These are phyloP conservation scores for Colletotrichum destructivum DNA, from an alignment of 2,329 filamentous ascomycete genomes.

Conservation along the genomic window DNA sequence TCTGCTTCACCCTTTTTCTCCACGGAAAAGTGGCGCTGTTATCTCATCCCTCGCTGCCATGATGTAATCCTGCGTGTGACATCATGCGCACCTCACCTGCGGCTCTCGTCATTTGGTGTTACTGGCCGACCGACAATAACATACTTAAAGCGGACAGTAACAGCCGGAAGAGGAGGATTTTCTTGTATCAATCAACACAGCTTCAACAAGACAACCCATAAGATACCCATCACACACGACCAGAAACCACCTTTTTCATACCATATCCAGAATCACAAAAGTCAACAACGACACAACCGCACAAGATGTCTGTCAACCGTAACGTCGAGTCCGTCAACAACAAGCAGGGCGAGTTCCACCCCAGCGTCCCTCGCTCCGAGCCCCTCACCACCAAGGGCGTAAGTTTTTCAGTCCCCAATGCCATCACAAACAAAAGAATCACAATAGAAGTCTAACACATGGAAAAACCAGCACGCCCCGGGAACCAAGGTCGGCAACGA, in stretches of 20 bases:
- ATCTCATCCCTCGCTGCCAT: constrained; percentile 22
- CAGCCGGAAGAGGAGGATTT: background rate
- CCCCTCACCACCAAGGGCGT: constrained; percentile 70
- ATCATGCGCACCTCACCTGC: background rate
- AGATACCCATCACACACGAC: background rate
- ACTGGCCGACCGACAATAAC: background rate
- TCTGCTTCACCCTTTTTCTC: background rate
- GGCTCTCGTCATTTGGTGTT: background rate
- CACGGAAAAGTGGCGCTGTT: constrained; percentile 35
- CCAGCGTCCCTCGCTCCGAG: constrained; percentile 64
- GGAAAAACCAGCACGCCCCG: constrained; percentile 71
- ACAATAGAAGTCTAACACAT: constrained; percentile 33
- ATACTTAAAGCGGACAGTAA: constrained; percentile 21
- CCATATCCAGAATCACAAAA: background rate
- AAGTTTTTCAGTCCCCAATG: constrained; percentile 50
- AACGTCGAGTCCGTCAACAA: constrained; percentile 67
- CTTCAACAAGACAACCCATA: background rate
- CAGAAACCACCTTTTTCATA: too few species aligned
- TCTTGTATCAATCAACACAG: background rate
- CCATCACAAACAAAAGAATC: background rate
- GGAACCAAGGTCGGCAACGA: constrained; percentile 75
- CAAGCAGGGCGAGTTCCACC: constrained; percentile 70
- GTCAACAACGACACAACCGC: background rate
- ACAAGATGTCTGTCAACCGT: constrained; percentile 57
- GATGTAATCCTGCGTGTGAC: constrained; percentile 32